phyloP scores from a whole-genome alignment of 2,329 filamentous ascomycete genomes.

The Aschersonia sp. region DNA sequence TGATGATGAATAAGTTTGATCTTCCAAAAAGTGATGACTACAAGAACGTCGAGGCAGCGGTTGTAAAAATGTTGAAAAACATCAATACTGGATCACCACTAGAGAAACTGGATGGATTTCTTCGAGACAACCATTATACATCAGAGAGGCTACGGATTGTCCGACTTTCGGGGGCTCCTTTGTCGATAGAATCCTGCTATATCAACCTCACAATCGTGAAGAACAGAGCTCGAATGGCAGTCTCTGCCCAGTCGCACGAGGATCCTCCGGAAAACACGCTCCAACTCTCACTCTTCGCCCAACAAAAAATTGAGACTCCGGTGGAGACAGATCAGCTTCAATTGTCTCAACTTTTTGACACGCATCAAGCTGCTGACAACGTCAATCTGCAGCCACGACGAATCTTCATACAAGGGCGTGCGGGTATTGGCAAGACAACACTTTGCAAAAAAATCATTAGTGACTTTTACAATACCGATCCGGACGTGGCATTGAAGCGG shows the following conservation, averaged over 20 bases:
- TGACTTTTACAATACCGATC: slow-evolving; percentile 9
- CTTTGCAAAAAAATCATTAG: slow-evolving; percentile 23
- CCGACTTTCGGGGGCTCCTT: background rate
- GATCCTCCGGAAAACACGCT: too few relatives aligned
- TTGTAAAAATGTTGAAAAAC: background rate
- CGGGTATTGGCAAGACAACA: slow-evolving; percentile 22
- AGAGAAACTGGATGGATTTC: background rate
- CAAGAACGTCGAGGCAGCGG: background rate
- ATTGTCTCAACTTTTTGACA: background rate
- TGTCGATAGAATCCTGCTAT: background rate
- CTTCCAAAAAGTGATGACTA: background rate
- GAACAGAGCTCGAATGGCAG: background rate
- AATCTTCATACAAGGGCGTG: slow-evolving; percentile 16
- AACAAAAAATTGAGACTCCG: background rate
- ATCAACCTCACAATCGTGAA: background rate
- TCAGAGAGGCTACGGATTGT: background rate
- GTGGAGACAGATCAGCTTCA: background rate
- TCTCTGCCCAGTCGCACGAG: too few relatives aligned
- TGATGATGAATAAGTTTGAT: slow-evolving; percentile 1
- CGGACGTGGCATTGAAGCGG: background rate
- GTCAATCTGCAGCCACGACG: background rate
- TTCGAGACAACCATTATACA: background rate
- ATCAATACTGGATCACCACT: background rate
- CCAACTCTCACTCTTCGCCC: background rate
- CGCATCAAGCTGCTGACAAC: background rate